phyloP scores from a whole-genome alignment of 2,329 filamentous ascomycete genomes.

The Parascedosporium putredinis region DNA sequence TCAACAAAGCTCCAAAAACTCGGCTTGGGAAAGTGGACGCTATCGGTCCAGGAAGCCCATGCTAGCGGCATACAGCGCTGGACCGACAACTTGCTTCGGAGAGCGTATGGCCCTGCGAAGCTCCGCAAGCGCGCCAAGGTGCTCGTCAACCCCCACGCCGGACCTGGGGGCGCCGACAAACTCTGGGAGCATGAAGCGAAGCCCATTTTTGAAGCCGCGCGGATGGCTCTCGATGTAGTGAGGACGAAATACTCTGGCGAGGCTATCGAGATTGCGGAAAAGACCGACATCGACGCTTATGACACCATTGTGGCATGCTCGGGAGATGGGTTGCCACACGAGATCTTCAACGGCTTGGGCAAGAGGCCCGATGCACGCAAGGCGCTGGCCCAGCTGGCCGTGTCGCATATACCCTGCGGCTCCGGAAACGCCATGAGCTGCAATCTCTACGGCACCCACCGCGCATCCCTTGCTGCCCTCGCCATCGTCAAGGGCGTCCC shows the following conservation, averaged over 20 bases:
- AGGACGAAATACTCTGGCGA: conserved; percentile 64
- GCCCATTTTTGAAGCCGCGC: conserved; percentile 73
- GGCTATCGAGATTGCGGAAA: conserved; percentile 64
- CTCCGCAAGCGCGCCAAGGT: conserved; percentile 72
- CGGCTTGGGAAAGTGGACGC: conserved; percentile 49
- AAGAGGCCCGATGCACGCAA: conserved; percentile 62
- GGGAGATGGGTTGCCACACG: conserved; percentile 82
- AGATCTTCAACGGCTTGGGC: conserved; percentile 88
- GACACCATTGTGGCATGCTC: conserved; percentile 85
- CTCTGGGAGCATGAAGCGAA: conserved; percentile 66
- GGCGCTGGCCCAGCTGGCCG: conserved; percentile 66
- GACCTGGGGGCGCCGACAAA: conserved; percentile 64
- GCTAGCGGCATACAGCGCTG: conserved; percentile 46
- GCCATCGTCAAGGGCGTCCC: conserved; percentile 77
- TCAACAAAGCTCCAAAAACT: conserved; percentile 48
- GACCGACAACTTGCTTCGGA: conserved; percentile 52
- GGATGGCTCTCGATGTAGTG: conserved; percentile 65
- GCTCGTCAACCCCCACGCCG: conserved; percentile 82
- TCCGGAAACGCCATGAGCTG: conserved; percentile 90
- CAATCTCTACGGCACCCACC: conserved; percentile 76
- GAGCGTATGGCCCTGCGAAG: conserved; percentile 60
- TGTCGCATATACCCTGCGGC: conserved; percentile 83
- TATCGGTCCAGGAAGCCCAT: conserved; percentile 26
- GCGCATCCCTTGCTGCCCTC: conserved; percentile 65
- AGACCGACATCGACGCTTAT: conserved; percentile 66